Evolutionary conservation across 2,329 filamentous ascomycete species (phyloP).

Genomic region (Xylaria sp.): DNA sequence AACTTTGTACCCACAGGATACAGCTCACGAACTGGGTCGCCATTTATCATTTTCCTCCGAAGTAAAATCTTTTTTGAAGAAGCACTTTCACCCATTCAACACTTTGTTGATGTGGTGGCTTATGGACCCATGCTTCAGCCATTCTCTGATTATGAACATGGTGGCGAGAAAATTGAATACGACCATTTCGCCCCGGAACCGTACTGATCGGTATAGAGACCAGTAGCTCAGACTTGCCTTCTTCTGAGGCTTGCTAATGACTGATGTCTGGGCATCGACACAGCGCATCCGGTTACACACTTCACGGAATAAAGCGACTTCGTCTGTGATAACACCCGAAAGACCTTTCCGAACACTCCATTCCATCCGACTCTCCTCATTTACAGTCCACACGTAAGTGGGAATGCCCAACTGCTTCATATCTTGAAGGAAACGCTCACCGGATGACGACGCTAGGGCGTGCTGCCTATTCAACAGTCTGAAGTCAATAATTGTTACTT

Average conservation of each 20-base stretch:
- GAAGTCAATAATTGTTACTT: too few relatives aligned
- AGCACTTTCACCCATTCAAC: slow-evolving; percentile 26
- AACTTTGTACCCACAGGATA: not conserved
- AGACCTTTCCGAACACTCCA: slow-evolving; percentile 77
- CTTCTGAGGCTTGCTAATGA: slow-evolving; percentile 7
- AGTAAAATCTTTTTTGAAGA: not conserved
- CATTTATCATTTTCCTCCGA: not conserved
- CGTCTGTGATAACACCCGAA: slow-evolving; percentile 88
- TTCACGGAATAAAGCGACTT: slow-evolving; percentile 75
- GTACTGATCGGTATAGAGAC: slow-evolving; percentile 19
- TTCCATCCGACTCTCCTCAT: slow-evolving; percentile 80
- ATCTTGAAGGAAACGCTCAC: slow-evolving; percentile 72
- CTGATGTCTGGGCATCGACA: slow-evolving; percentile 10
- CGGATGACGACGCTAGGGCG: slow-evolving; percentile 74
- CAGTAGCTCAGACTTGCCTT: not conserved
- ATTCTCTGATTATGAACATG: slow-evolving; percentile 31
- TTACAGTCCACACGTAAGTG: slow-evolving; percentile 88
- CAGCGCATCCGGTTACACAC: slow-evolving; percentile 59
- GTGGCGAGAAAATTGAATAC: slow-evolving; percentile 35
- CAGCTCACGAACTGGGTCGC: not conserved
- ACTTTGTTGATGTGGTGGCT: slow-evolving; percentile 39
- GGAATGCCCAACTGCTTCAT: slow-evolving; percentile 66
- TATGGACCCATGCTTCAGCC: slow-evolving; percentile 38
- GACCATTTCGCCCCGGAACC: slow-evolving; percentile 34
- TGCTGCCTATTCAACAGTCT: slow-evolving; percentile 55